Base-by-base conservation (phyloP, 2,329 filamentous ascomycete genomes). In the Apiospora arundinis region DNA sequence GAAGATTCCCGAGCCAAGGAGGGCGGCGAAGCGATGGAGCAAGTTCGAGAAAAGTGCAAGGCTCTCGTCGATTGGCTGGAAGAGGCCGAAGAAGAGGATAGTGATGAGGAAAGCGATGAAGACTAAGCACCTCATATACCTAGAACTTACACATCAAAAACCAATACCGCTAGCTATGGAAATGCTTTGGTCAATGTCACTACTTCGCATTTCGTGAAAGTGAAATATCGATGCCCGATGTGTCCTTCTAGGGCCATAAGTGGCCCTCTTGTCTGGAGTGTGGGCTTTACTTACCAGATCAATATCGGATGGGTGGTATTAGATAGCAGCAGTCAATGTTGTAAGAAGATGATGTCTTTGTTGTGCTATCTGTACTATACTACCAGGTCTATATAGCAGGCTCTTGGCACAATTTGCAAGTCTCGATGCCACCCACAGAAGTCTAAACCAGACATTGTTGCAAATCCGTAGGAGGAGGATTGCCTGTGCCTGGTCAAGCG, bases 51-150 rank as follows among this genome's bases (percentile, higher is more conserved):
- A 73, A 93, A 93, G 83, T 94, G 93, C 71, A 87, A 90, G 77
- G 90, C 91, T 69, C 89, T 98, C 80, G 91, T 98, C 63, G 93
- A 97, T 77, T 94, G 95, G 91, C 81, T 95, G 76, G 92, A 92
- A 78, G 92, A 95, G 78, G 93, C 93, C 1, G 90, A 92, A 67
- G 91, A 92, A 74, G 91, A 92, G 75, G 91, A 92, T 75, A 91
- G 91, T 73, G 90, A 91, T n/a, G 92, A 92, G 1, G 89, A 91
- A 7, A 89, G 90, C 8, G 89, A 91, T 1, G 89, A 90, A 0
- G 83, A 85, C 40, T 67, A 37, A 28, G 23, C 9, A 63, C 32
- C 37, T 63, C 56, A 40, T 63, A 63, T 63, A 40, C 18, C 32
- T n/a, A 40, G 56, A 40, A 40, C 18, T 37, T 63, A 28, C 11